Conservation (phyloP, 345 rosid genomes). For the Citrus australasica region DNA sequence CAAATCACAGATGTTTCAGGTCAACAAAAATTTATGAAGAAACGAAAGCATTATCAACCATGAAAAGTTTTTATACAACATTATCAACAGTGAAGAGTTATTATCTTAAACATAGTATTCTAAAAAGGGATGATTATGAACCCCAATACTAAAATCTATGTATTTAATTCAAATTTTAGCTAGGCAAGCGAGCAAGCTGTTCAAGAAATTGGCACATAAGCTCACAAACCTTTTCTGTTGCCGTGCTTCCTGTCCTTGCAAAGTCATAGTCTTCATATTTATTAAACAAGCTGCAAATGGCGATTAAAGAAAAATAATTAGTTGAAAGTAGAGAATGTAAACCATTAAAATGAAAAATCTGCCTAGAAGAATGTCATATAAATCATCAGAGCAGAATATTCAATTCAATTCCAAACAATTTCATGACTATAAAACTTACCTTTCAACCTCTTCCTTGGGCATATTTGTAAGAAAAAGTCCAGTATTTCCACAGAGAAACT, state of each 20-base stretch:
- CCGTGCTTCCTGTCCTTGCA: conserved; percentile 81
- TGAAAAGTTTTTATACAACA: background rate
- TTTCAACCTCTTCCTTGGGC: conserved; percentile 80
- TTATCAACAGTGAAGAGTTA: background rate
- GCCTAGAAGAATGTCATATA: background rate
- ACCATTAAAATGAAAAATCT: background rate
- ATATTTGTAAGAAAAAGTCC: conserved; percentile 80
- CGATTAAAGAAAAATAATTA: background rate
- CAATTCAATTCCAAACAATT: background rate
- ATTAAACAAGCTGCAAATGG: conserved; percentile 58
- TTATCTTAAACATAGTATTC: background rate
- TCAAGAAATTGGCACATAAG: background rate
- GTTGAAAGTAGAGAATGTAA: background rate
- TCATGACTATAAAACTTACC: conserved; percentile 34
- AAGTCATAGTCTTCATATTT: conserved; percentile 77
- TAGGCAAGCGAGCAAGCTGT: background rate
- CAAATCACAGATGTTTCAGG: background rate
- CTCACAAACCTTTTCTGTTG: conserved; percentile 59
- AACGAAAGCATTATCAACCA: background rate
- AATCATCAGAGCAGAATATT: background rate
- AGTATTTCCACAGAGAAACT: conserved; percentile 76
- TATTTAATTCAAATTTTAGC: background rate
- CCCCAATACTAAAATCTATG: background rate
- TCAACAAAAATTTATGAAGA: background rate
- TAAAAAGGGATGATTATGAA: background rate